phyloP scores from a whole-genome alignment of 2,329 filamentous ascomycete genomes.

The Cordyceps javanica region DNA sequence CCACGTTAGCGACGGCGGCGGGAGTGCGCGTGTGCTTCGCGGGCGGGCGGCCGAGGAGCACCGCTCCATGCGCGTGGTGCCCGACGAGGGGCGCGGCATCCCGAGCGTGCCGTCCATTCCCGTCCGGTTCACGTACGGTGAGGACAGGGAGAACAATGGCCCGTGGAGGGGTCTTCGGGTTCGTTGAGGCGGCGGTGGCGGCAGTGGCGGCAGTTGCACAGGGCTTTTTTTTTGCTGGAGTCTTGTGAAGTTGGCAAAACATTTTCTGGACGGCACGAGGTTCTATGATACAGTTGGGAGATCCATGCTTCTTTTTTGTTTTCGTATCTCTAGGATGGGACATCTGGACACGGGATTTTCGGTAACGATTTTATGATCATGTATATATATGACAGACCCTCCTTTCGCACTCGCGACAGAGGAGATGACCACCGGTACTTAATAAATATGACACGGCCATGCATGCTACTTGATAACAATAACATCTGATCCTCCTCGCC shows the following conservation, averaged over 20 bases:
- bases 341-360: not conserved
- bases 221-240: too few relatives aligned
- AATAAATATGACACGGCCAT: not conserved
- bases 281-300: too few relatives aligned
- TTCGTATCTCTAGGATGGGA: not conserved
- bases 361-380: conserved; percentile 1
- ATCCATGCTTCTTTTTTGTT: too few relatives aligned
- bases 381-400: not conserved
- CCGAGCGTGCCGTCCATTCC: conserved; percentile 40
- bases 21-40: conserved; percentile 21
- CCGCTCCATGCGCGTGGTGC: conserved; percentile 33
- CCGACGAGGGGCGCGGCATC: conserved; percentile 41
- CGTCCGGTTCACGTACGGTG: conserved; percentile 32
- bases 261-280: not conserved
- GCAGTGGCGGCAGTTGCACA: too few relatives aligned
- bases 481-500: not conserved
- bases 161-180: conserved; percentile 24
- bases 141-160: conserved; percentile 28
- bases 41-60: conserved; percentile 17
- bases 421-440: not conserved
- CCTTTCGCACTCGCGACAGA: not conserved
- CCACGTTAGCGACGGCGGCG: conserved; percentile 17
- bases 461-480: too few relatives aligned
- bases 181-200: not conserved
- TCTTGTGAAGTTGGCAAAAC: too few relatives aligned